A percentile compares a stretch with the other conserved stretches of the same genome.
Evolutionary conservation across 352 stramenopile genomes (phyloP).

Genomic region (Globisporangium heterothallicum): DNA sequence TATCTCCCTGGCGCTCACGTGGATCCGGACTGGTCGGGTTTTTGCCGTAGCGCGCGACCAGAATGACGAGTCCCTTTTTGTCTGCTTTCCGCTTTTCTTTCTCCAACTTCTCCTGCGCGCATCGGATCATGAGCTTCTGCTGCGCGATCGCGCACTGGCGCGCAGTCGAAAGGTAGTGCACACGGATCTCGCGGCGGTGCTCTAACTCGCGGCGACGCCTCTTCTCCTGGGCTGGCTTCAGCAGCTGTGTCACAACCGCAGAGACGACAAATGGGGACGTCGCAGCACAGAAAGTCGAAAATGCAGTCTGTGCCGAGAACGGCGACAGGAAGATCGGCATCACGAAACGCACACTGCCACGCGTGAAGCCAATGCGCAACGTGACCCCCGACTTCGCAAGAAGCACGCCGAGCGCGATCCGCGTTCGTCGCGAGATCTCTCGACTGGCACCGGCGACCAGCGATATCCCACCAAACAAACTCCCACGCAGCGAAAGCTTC

Average conservation of each 20-base stretch:
- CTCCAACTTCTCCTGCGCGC: constrained; percentile 53
- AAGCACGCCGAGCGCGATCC: constrained; percentile 53
- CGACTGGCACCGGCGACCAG: constrained; percentile 45
- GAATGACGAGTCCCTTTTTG: constrained; percentile 57
- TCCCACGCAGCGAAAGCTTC: constrained; percentile 55
- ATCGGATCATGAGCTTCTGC: constrained; percentile 67
- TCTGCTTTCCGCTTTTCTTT: constrained; percentile 37
- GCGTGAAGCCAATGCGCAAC: constrained; percentile 64
- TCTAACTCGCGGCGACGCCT: constrained; percentile 43
- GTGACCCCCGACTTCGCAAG: constrained; percentile 52
- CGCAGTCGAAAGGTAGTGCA: constrained; percentile 56
- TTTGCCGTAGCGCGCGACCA: constrained; percentile 70
- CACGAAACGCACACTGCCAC: constrained; percentile 76
- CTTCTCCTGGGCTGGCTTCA: constrained; percentile 62
- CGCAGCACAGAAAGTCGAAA: constrained; percentile 68
- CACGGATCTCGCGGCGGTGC: constrained; percentile 34
- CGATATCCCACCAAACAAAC: constrained; percentile 39
- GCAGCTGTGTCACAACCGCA: constrained; percentile 55
- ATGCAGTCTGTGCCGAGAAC: constrained; percentile 59
- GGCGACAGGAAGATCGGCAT: constrained; percentile 78
- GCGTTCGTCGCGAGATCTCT: constrained; percentile 52
- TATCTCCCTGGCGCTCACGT: constrained; percentile 18
- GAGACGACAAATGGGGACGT: constrained; percentile 67
- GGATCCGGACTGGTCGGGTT: constrained; percentile 57
- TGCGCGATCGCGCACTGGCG: constrained; percentile 52